These are phyloP conservation scores for Grigorovia yakushimaensis DNA, from an alignment of 805 yeast species.

Conservation along the genomic window DNA sequence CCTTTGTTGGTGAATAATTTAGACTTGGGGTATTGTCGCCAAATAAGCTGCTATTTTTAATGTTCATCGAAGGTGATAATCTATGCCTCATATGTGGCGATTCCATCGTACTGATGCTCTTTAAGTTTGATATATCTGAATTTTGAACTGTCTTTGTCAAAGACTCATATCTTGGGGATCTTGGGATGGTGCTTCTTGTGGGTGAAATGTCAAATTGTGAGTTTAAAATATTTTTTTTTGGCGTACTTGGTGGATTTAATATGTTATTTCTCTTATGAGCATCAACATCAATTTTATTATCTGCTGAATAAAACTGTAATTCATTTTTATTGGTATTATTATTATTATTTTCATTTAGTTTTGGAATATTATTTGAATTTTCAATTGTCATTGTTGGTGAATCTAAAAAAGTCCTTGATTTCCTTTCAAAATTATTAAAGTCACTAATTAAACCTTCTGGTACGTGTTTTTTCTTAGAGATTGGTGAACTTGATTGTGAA, in stretches of 20 bases:
- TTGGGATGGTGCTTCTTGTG: background rate
- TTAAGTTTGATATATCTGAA: background rate
- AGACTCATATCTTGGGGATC: background rate
- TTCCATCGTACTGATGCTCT: background rate
- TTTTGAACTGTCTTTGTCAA: background rate
- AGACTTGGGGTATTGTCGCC: conserved; percentile 11
- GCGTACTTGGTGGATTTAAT: background rate
- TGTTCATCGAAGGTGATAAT: conserved; percentile 7
- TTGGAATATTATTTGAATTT: background rate
- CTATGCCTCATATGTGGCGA: background rate
- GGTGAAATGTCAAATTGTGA: background rate
- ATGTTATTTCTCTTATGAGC: background rate
- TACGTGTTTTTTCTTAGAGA: background rate
- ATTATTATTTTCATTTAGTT: background rate
- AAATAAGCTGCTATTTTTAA: conserved; percentile 4
- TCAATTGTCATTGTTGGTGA: background rate
- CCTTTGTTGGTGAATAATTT: conserved; percentile 21
- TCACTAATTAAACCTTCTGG: conserved; percentile 18
- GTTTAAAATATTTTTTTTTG: background rate
- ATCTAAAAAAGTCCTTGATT: background rate
- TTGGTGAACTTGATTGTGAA: background rate
- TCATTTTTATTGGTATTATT: background rate
- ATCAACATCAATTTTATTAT: background rate
- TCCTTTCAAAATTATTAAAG: conserved; percentile 9
- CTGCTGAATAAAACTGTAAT: background rate